Evolutionary conservation across 176 grass and related monocot species (phyloP), one percentile per base, ranked within the genome.

Genomic region (Oryza glaberrima): DNA sequence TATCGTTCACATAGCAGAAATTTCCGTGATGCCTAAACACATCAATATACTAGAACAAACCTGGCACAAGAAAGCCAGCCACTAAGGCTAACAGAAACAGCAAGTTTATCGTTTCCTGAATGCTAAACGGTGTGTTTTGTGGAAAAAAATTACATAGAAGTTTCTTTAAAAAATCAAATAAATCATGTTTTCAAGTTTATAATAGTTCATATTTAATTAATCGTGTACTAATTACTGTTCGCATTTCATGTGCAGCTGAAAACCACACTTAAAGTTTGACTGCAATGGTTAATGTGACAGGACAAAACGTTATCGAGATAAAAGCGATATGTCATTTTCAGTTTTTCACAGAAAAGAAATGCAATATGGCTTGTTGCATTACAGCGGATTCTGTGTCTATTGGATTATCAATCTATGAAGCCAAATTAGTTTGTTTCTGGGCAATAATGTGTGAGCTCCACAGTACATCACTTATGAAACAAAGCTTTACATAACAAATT

Each of bases 21-120:
- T 66, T 70, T 32, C 49, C 49, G 12, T 45, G 23, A 44, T 77
- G 52, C 23, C 81, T 75, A 73, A 48, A 81, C 38, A 73, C 32
- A 72, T 65, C 6, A 26, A 72, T 54, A 81, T 71, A 70, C 35
- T 34, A 65, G 70, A 26, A 71, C 85, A 90, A 81, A 99, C 96
- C 91, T 89, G 54, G 93, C 83, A 90, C 85, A 92, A 64, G 96
- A 93, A 83, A 96, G 93, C 96, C 96, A 99, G 35, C 96, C 96
- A 84, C 93, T 99, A 63, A 99, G 90, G 73, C 90, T 91, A 40
- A 40, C 38, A 7, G 38, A 40, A 40, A 40, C 5, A 40, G 38
- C 38, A 40, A 40, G 5, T 40, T 40, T 40, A 40, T 40, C 38
- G 38, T 40, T 40, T 40, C 38, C 6, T 7, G 5, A 40, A 40